Percentiles rank a stretch among this genome's conserved stretches.
Conservation (phyloP, 1,139 yeast genomes). For the Diutina mesorugosa region DNA sequence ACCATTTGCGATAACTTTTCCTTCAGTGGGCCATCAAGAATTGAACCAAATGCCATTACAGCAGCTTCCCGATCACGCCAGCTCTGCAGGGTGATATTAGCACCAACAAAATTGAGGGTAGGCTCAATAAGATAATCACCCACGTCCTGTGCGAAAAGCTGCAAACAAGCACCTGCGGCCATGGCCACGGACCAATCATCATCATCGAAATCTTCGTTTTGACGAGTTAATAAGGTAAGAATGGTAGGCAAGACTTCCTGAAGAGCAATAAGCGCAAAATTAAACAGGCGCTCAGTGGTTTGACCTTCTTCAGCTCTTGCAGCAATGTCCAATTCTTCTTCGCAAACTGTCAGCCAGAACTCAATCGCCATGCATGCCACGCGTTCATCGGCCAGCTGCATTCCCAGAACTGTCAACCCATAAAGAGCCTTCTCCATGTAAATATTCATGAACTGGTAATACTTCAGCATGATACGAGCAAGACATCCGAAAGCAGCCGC, state of each 20-base stretch:
- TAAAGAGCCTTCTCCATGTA: conserved; percentile 97
- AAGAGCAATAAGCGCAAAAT: conserved; percentile 78
- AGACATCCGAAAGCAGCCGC: conserved; percentile 94
- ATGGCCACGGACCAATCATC: conserved; percentile 97
- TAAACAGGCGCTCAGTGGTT: conserved; percentile 28
- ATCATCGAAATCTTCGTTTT: conserved; percentile 84
- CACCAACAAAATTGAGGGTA: conserved; percentile 71
- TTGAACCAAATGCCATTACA: conserved; percentile 97
- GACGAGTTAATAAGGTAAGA: conserved; percentile 67
- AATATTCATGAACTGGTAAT: conserved; percentile 80
- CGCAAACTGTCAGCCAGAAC: conserved; percentile 97
- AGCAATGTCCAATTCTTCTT: conserved; percentile 79
- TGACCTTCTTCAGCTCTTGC: conserved; percentile 49
- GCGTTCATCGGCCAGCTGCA: conserved; percentile 75
- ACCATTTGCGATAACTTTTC: conserved; percentile 55
- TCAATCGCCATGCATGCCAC: conserved; percentile 98
- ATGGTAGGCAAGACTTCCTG: conserved; percentile 81
- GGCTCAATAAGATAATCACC: conserved; percentile 80
- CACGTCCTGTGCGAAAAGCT: conserved; percentile 82
- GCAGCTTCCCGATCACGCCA: conserved; percentile 97
- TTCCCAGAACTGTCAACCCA: conserved; percentile 81
- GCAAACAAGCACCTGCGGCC: conserved; percentile 98
- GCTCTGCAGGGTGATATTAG: conserved; percentile 40
- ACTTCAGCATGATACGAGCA: conserved; percentile 82
- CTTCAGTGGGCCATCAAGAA: conserved; percentile 86